Conservation (phyloP, 768 basidiomycete species). For the Lenzites betulinus region DNA sequence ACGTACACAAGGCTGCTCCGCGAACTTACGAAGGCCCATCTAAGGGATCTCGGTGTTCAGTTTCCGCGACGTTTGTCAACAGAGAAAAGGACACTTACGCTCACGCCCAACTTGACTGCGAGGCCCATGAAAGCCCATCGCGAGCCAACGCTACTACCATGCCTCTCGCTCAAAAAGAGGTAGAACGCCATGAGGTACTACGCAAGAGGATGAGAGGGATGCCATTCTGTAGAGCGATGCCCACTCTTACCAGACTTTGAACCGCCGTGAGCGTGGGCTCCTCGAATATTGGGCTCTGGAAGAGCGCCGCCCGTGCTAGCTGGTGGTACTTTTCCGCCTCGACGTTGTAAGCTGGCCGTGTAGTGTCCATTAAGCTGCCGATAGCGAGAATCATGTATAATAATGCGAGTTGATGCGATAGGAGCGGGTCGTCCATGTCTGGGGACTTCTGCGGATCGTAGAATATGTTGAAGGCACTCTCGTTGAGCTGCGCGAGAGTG, state of each 20-base stretch:
- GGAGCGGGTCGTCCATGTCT: conserved; percentile 44
- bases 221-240: conserved; percentile 29
- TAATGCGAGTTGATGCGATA: conserved; percentile 58
- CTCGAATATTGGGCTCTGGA: conserved; percentile 66
- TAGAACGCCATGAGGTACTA: conserved; percentile 60
- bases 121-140: conserved; percentile 77
- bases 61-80: background rate
- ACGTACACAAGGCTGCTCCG: background rate
- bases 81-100: conserved; percentile 42
- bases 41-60: conserved; percentile 28
- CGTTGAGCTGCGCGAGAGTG: conserved; percentile 54
- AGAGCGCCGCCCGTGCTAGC: conserved; percentile 57
- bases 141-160: conserved; percentile 50
- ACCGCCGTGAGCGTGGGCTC: conserved; percentile 64
- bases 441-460: conserved; percentile 48
- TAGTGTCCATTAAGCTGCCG: conserved; percentile 62
- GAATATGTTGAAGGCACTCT: conserved; percentile 51
- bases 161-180: conserved; percentile 46
- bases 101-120: conserved; percentile 67
- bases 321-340: conserved; percentile 66
- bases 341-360: conserved; percentile 52
- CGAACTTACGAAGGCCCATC: conserved; percentile 67
- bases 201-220: conserved; percentile 25
- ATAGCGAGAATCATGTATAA: conserved; percentile 66
- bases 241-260: conserved; percentile 56